A percentile compares a stretch with the other conserved stretches of the same genome.
phyloP scores from a whole-genome alignment of 148 eudicot genomes.

The Selenicereus undatus region DNA sequence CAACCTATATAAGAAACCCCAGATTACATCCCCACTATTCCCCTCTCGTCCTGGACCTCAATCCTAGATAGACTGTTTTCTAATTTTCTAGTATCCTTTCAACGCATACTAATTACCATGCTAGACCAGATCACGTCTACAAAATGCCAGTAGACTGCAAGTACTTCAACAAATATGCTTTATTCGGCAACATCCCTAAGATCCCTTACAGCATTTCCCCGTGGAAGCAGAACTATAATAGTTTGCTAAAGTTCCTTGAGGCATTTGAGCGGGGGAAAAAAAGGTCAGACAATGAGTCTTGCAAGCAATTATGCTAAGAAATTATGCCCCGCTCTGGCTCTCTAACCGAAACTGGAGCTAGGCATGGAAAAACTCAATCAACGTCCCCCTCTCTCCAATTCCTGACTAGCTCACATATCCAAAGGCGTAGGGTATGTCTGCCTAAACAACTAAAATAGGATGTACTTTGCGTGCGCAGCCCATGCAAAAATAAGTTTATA shows the following conservation, averaged over 20 bases:
- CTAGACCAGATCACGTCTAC: neutral
- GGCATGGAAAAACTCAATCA: too few species aligned
- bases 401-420: too few species aligned
- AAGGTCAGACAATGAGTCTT: neutral
- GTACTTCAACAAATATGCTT: neutral
- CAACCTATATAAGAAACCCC: too few species aligned
- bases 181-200: neutral
- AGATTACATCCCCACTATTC: too few species aligned
- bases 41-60: neutral
- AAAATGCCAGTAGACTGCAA: neutral
- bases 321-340: neutral
- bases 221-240: too few species aligned
- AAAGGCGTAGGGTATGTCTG: neutral
- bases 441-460: neutral
- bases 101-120: neutral
- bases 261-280: too few species aligned
- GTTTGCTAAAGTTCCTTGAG: neutral
- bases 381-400: too few species aligned
- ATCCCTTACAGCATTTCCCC: too few species aligned
- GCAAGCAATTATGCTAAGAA: neutral
- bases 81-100: neutral
- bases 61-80: neutral
- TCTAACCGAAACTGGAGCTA: too few species aligned
- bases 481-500: conserved; percentile 2
- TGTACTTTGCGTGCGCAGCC: neutral